Evolutionary conservation across 2,329 filamentous ascomycete genomes (phyloP), one percentile per base, ranked within the genome.

Genomic region (Curvularia lunata): DNA sequence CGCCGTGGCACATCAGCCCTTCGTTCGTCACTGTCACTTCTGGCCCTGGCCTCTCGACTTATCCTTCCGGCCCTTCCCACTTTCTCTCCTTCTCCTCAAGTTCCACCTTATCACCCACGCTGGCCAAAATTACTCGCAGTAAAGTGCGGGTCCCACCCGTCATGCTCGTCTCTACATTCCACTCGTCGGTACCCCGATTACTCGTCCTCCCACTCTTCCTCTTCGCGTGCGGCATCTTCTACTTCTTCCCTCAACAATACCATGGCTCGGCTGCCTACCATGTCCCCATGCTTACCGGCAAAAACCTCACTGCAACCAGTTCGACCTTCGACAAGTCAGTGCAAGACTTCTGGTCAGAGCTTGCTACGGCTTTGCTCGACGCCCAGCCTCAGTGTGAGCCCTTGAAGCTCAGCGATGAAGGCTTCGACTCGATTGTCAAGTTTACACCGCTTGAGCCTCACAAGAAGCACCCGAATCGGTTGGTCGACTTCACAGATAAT

Each of bases 401-500:
- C 8, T 34, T 69, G 13, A n/a, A 51, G 18, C 52, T 69, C 12
- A 59, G 58, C 18, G 59, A n/a, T 8, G 42, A 53, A 13, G 52
- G 37, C 1, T 40, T 48, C 21, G 47, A 48, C 16, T 28, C 32
- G 7, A 40, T 60, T 45, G 53, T 54, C 7, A 42, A 56, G 4
- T 69, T 59, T 9, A 23, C 59, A n/a, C 64, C 65, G 13, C 52
- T 65, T 4, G 21, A 61, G n/a, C 52, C 50, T 16, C 34, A 56
- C 13, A 62, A 54, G 27, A 52, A 52, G 9, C 56, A 57, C 25
- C 52, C 57, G n/a, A 46, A 64, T 32, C 43, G 57, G 27, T 48
- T 68, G n/a, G 38, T 61, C 5, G 50, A 61, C 28, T 67, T 70
- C 41, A 65, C 61, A 7, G 54, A 65, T 18, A 46, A 61, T 4